Conservation (phyloP, 164 flowering plant species). For the Vitis vinifera region ASM3070453v1 NC_081816.1:764001-764500, state of each 20-base stretch:
- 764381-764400: conserved; percentile 93
- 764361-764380: conserved; percentile 75
- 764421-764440: conserved; percentile 87
- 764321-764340: conserved; percentile 88
- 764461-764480: conserved; percentile 92
- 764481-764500: conserved; percentile 89
- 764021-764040: conserved; percentile 87
- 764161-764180: conserved; percentile 98
- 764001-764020: conserved; percentile 88
- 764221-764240: conserved; percentile 86
- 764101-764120: conserved; percentile 94
- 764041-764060: conserved; percentile 97
- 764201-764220: conserved; percentile 76
- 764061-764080: conserved; percentile 88
- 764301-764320: conserved; percentile 90
- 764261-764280: conserved; percentile 89
- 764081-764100: conserved; percentile 91
- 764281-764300: conserved; percentile 87
- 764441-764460: conserved; percentile 86
- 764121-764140: conserved; percentile 86
- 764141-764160: conserved; percentile 91
- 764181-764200: conserved; percentile 85
- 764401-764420: conserved; percentile 93
- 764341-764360: conserved; percentile 98
- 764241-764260: conserved; percentile 92